Evolutionary conservation across 2,329 filamentous ascomycete species (phyloP), one percentile per base, ranked within the genome.

Genomic region (Penicillium palitans): DNA sequence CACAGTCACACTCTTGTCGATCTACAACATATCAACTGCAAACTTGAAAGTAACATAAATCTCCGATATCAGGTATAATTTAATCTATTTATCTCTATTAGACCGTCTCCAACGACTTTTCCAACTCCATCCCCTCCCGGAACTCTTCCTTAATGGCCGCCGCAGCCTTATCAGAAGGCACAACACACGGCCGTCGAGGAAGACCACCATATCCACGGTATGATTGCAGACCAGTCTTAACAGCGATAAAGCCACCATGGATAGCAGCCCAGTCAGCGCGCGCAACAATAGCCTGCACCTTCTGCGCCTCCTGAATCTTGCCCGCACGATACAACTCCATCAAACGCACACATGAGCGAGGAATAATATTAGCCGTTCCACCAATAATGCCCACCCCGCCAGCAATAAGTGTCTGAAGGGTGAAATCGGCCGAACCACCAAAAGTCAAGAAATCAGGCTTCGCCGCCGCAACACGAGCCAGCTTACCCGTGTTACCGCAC

Each of bases 351-450:
- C 90, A 93, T 7, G 89, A 81, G 79, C 93, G 92, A 51, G 91
- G 91, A 76, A 93, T 86, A 58, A 96, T 87, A 71, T 96, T 96
- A 61, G 90, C 91, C 42, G 90, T 87, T 21, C 91, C 91, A 17
- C 90, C 90, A 69, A 96, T 95, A 75, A 95, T 91, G 33, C 91
- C 91, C 56, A 86, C 89, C 44, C 91, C 91, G 48, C 91, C 91
- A 48, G 86, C 90, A 60, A 88, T 83, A 5, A 93, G 83, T 1
- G 90, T 93, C 78, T 93, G 91, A 29, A 90, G 81, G 0, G 90
- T 92, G 75, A 96, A 96, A 76, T 96, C 91, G 70, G 89, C 91
- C 74, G 95, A 90, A 64, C 91, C 91, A 46, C 91, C 91, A 70
- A 95, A 92, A 21, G 90, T 91, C 84, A 95, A 89, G 80, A 93